Percentiles rank a stretch among this genome's conserved stretches.
Conservation (phyloP, 441 rosid species). For the Populus hybrid region DNA sequence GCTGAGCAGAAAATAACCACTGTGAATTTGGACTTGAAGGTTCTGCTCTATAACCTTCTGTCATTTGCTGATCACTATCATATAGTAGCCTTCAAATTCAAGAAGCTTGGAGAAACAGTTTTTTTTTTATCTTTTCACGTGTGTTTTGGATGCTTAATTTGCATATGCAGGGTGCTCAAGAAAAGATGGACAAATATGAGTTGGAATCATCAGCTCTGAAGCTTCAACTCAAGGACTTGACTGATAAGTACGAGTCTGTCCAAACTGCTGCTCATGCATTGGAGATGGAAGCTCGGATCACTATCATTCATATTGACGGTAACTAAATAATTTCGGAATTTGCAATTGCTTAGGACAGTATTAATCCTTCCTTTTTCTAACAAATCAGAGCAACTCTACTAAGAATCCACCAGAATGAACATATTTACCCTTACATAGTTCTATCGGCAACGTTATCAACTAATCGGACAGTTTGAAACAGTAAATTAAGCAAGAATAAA, state of each 20-base stretch:
- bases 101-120: background rate
- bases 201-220: conserved; percentile 55
- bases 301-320: background rate
- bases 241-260: conserved; percentile 57
- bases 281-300: conserved; percentile 56
- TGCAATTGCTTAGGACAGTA: background rate
- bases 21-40: conserved; percentile 22
- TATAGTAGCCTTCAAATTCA: background rate
- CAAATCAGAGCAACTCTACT: background rate
- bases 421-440: background rate
- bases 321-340: background rate
- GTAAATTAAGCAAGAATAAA: background rate
- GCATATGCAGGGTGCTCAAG: conserved; percentile 71
- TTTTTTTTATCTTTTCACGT: background rate
- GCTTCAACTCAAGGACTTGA: conserved; percentile 49
- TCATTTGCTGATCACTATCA: background rate
- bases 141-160: conserved; percentile 2
- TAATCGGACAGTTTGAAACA: background rate
- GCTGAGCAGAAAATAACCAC: conserved; percentile 7
- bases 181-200: conserved; percentile 56
- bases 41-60: background rate
- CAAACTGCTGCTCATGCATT: conserved; percentile 50
- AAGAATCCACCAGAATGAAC: background rate
- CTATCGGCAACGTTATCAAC: background rate
- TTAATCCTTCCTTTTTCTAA: background rate